Evolutionary conservation across 345 rosid genomes (phyloP), one percentile per base, ranked within the genome.

Genomic region (Ceriops zippeliana): DNA sequence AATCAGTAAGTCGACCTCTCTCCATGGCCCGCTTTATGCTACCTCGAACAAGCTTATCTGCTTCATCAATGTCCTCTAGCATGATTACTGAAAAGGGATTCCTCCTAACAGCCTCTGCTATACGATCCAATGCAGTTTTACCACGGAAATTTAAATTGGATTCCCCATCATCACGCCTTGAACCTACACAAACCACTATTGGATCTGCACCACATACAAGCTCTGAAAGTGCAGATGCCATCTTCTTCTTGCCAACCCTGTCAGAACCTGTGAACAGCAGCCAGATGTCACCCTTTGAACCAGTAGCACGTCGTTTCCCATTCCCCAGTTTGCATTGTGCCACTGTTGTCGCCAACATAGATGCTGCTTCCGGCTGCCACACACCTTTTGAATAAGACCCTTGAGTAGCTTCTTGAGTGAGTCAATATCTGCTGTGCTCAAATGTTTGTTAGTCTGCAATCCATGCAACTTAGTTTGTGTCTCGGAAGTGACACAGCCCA

Each of bases 341-440:
- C 64, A 91, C 86, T 2, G 90, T 83, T 34, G 85, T 72, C 16
- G 98, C 96, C 62, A 91, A 78, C 0, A 91, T 86, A n/a, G 97
- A 85, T 51, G 99, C 91, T 28, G 99, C 98, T 24, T 95, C 98
- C n/a, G 73, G 82, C 81, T 95, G 99, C 99, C 99, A 95, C 96
- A 82, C 26, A 87, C 96, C 73, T 83, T 87, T 71, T 88, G 92
- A 0, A 58, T 51, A 65, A 95, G 87, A 52, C 93, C 92, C 65
- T 89, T 91, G 65, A 89, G 86, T 46, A 95, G 92, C 82, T 83
- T 84, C 87, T 95, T 95, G 75, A 77, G 85, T 1, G 88, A 79
- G 60, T 89, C 97, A 3, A 83, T 79, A 76, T 91, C 97, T 34
- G 81, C 67, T 1, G 83, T 53, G 67, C 74, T 78, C 19, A 69